Evolutionary conservation across 495 filamentous ascomycete species (phyloP).

Genomic region (Parmelia sp.): DNA sequence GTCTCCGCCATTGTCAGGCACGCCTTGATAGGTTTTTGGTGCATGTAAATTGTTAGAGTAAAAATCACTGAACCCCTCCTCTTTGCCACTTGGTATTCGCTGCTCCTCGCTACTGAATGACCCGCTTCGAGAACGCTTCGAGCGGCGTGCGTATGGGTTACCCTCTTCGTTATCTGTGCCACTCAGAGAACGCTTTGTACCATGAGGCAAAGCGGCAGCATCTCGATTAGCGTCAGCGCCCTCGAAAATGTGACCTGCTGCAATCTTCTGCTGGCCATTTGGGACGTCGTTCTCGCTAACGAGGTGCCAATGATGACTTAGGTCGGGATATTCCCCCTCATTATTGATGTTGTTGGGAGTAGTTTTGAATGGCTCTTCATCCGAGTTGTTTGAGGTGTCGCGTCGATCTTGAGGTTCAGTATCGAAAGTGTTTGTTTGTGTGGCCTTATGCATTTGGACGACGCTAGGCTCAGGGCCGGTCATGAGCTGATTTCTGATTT

Average conservation of each 20-base stretch:
- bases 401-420: background rate
- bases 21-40: background rate
- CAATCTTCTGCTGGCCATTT: background rate
- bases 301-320: background rate
- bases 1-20: background rate
- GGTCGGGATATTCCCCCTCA: background rate
- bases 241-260: background rate
- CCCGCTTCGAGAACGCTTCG: constrained; percentile 2
- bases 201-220: background rate
- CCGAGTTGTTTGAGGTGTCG: background rate
- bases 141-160: background rate
- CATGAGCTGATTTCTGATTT: background rate
- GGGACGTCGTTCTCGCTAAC: background rate
- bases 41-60: background rate
- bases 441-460: background rate
- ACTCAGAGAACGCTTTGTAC: constrained; percentile 7
- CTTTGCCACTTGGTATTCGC: background rate
- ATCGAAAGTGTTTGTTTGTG: background rate
- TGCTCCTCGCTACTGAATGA: background rate
- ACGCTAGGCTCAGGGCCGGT: background rate
- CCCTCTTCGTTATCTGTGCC: background rate
- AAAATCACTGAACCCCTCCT: background rate
- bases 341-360: background rate
- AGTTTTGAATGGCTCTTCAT: background rate
- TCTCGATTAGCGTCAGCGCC: background rate